Base-by-base conservation (phyloP, 139 green algal species). In the Picochlorum sp. region DNA sequence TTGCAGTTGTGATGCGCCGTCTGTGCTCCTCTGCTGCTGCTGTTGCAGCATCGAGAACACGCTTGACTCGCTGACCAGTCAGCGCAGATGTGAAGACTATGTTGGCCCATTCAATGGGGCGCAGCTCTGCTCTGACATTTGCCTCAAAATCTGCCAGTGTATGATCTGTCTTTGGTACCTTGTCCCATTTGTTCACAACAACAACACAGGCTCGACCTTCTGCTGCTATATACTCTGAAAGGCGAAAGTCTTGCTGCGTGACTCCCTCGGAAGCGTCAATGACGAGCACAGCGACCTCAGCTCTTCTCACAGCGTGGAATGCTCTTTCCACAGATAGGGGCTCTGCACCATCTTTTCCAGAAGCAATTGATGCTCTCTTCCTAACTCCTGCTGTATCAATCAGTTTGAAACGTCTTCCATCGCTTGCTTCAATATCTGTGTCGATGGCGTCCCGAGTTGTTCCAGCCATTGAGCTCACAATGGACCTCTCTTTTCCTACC, bases 121-220 rank as follows among this genome's bases (percentile, higher is more conserved):
- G 73, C 72, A 98, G 80, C 69, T 93, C 80, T 46, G 73, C 54
- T 4, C 69, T 56, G 18, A 80, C 69, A 16, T 70, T 61, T 14
- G 64, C 47, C 49, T 80, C 69, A n/a, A 66, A 80, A 32, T 80
- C 73, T 0, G 63, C 23, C 47, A 82, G 75, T 41, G 75, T 84
- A 50, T 60, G 66, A 47, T 65, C 64, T 28, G 77, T 75, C 59
- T 89, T 87, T 0, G 77, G 57, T 41, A 97, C 74, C 2, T 76
- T 73, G 73, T 98, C 93, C 93, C 91, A 98, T 80, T 98, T 98
- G 82, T 98, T 98, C 14, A 96, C 80, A 2, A 92, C 89, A 9
- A 98, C 64, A 61, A 98, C 88, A 59, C 87, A 87, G 7, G 87
- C 92, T 32, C 85, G 80, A 34, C 92, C 91, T 73, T 92, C 88